phyloP scores from a whole-genome alignment of 805 yeast species.

The Wickerhamomyces chaumierensis region DNA sequence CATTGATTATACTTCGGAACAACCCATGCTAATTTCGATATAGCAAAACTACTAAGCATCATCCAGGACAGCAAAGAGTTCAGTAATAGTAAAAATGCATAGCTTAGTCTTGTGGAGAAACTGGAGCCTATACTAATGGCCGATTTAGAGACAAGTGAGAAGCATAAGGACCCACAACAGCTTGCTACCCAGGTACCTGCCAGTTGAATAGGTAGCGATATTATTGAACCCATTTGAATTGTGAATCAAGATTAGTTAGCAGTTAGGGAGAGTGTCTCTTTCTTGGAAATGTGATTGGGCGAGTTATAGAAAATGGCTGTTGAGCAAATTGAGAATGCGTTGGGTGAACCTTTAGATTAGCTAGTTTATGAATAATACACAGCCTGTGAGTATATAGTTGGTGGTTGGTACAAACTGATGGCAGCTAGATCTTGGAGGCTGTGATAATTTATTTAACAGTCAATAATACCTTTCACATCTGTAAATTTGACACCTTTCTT shows the following conservation, averaged over 20 bases:
- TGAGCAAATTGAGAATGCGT: too few relatives aligned
- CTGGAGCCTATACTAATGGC: slow-evolving; percentile 47
- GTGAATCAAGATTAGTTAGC: background rate
- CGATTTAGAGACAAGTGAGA: slow-evolving; percentile 49
- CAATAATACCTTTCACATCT: too few relatives aligned
- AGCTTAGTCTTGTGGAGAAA: slow-evolving; percentile 74
- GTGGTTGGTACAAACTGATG: too few relatives aligned
- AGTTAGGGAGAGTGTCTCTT: background rate
- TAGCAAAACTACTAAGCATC: slow-evolving; percentile 74
- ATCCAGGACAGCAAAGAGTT: slow-evolving; percentile 88
- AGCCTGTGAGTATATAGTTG: too few relatives aligned
- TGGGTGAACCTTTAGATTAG: too few relatives aligned
- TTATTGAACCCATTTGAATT: slow-evolving; percentile 14
- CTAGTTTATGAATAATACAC: too few relatives aligned
- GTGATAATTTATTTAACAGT: too few relatives aligned
- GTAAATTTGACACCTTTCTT: too few relatives aligned
- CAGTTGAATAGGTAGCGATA: slow-evolving; percentile 62
- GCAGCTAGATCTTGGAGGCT: too few relatives aligned
- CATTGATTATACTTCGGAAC: slow-evolving; percentile 45
- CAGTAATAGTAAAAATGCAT: slow-evolving; percentile 66
- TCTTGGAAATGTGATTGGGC: too few relatives aligned
- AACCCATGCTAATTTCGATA: slow-evolving; percentile 59
- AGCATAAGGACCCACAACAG: slow-evolving; percentile 72
- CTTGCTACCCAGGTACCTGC: slow-evolving; percentile 57
- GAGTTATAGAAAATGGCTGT: too few relatives aligned